Percentiles rank a stretch among this genome's conserved stretches.
These are phyloP conservation scores for Citrullus amarus DNA, from an alignment of 306 rosid genomes.

Conservation along the genomic window DNA sequence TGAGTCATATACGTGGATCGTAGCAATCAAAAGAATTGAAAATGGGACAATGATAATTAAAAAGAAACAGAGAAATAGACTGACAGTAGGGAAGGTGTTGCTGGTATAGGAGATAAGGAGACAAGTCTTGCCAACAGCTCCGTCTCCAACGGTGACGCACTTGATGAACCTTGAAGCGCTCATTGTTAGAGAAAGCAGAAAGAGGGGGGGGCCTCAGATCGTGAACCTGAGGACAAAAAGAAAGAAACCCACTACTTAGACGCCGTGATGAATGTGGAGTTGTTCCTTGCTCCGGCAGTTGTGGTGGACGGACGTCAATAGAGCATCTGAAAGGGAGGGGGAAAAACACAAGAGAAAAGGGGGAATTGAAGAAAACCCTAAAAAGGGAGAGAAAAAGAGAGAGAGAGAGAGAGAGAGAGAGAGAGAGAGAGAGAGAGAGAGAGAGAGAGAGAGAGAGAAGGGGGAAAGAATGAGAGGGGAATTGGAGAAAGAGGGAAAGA, in stretches of 20 bases:
- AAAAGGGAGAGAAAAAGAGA: constrained; percentile 16
- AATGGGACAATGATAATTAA: not conserved
- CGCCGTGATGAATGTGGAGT: not conserved
- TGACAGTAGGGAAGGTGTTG: constrained; percentile 96
- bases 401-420: constrained; percentile 10
- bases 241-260: constrained; percentile 9
- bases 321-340: constrained; percentile 25
- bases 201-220: constrained; percentile 55
- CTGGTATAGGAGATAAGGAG: constrained; percentile 96
- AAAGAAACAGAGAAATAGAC: constrained; percentile 8
- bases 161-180: constrained; percentile 98
- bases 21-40: not conserved
- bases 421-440: constrained; percentile 27
- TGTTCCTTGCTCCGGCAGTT: not conserved
- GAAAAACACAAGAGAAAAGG: no score
- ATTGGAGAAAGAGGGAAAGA: constrained; percentile 29
- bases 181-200: constrained; percentile 21
- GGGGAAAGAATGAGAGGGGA: no score
- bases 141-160: constrained; percentile 98
- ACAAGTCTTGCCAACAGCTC: constrained; percentile 99
- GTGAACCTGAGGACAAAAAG: constrained; percentile 55
- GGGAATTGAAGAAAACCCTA: constrained; percentile 28
- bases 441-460: no score
- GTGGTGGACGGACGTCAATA: constrained; percentile 5
- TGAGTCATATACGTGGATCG: not conserved